Conservation (phyloP, 306 rosid species). For the Lablab purpureus region DNA sequence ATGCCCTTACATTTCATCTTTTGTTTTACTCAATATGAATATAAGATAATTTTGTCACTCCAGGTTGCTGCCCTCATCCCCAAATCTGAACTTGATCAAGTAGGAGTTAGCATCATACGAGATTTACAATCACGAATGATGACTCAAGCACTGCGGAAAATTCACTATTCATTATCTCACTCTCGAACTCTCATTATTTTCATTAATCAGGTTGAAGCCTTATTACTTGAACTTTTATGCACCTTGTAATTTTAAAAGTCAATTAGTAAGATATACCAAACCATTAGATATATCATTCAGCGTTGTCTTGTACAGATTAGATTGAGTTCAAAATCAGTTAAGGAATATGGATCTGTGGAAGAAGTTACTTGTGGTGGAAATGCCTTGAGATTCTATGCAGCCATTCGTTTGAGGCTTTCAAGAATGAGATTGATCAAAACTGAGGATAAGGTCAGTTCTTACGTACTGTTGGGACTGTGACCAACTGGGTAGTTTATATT, state of each 20-base stretch:
- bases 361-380: slow-evolving; percentile 96
- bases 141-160: slow-evolving; percentile 82
- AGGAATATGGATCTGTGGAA: slow-evolving; percentile 55
- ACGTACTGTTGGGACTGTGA: slow-evolving; percentile 13
- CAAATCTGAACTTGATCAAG: slow-evolving; percentile 69
- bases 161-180: slow-evolving; percentile 67
- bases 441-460: slow-evolving; percentile 62
- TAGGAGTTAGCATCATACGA: slow-evolving; percentile 49
- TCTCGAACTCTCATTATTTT: slow-evolving; percentile 74
- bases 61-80: slow-evolving; percentile 98
- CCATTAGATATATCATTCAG: slow-evolving; percentile 33
- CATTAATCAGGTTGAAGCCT: slow-evolving; percentile 71
- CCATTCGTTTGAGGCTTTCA: slow-evolving; percentile 75
- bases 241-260: slow-evolving; percentile 36
- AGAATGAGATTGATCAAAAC: slow-evolving; percentile 68
- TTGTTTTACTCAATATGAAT: slow-evolving; percentile 23
- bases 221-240: slow-evolving; percentile 23
- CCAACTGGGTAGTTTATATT: neutral
- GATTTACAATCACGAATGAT: slow-evolving; percentile 67
- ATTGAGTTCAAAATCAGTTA: slow-evolving; percentile 54
- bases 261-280: slow-evolving; percentile 23
- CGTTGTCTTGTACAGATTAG: slow-evolving; percentile 61
- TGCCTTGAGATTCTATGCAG: slow-evolving; percentile 85
- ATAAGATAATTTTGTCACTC: slow-evolving; percentile 38
- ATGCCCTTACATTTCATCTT: slow-evolving; percentile 26